A percentile compares a stretch with the other conserved stretches of the same genome.
These are phyloP conservation scores for Aspergillus egyptiacus DNA, from an alignment of 495 filamentous ascomycete genomes.

Conservation along the genomic window DNA sequence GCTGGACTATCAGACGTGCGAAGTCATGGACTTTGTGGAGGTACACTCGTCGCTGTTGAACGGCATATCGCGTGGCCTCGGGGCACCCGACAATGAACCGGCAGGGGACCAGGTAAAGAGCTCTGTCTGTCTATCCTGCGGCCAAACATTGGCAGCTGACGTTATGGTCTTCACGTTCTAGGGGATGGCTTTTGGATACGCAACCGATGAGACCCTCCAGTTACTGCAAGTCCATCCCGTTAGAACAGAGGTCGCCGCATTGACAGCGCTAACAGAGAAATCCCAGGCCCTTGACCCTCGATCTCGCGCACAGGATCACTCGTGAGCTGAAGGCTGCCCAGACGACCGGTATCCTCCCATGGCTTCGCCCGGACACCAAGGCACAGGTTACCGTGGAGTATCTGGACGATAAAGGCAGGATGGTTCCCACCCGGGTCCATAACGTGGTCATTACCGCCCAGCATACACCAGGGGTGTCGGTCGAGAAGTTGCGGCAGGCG, in stretches of 20 bases:
- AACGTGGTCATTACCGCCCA: conserved; percentile 94
- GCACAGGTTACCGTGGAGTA: conserved; percentile 99
- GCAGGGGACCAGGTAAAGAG: too few species aligned
- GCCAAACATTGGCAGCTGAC: too few species aligned
- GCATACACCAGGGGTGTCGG: conserved; percentile 81
- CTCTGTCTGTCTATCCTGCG: too few species aligned
- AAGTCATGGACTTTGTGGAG: conserved; percentile 57
- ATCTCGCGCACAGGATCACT: conserved; percentile 92
- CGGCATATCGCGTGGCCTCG: conserved; percentile 92
- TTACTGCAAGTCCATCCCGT: conserved; percentile 45
- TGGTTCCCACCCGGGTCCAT: conserved; percentile 85
- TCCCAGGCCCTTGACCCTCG: conserved; percentile 67
- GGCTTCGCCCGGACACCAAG: conserved; percentile 97
- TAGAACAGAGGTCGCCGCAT: too few species aligned
- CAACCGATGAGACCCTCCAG: conserved; percentile 97
- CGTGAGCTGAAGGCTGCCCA: conserved; percentile 81
- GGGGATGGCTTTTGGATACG: conserved; percentile 99
- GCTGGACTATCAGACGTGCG: conserved; percentile 99
- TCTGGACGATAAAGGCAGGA: conserved; percentile 87
- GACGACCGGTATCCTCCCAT: conserved; percentile 76
- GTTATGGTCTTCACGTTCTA: conserved; percentile 24
- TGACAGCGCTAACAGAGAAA: too few species aligned
- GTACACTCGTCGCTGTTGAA: conserved; percentile 70
- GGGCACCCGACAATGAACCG: too few species aligned
- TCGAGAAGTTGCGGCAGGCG: conserved; percentile 85